Base-by-base conservation (phyloP, 1,284 basidiomycete species). In the Albatrellus sp. region DNA sequence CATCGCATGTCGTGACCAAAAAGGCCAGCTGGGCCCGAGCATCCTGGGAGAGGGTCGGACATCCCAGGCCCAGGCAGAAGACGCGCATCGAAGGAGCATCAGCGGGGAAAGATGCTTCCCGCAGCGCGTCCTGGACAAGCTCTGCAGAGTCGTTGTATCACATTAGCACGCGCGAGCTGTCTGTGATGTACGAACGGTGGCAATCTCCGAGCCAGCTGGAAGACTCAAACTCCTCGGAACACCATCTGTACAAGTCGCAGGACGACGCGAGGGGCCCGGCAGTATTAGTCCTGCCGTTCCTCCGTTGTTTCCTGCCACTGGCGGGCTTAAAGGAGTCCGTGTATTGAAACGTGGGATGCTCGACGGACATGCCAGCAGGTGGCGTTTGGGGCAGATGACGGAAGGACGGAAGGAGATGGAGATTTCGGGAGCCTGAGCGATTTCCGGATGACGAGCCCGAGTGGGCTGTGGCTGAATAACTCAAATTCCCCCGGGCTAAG, bases 61-160 rank as follows among this genome's bases (percentile, higher is more conserved):
- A 81, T 46, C 82, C 82, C 32, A 86, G 64, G 16, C 82, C 82
- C 13, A 86, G 69, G 59, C 83, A 86, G 40, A 85, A 59, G 35
- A 68, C 56, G 24, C 49, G 54, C 24, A 24, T 24, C 24, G 24
- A 24, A 50, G 49, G 46, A 48, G 57, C 50, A 44, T 52, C 28
- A 7, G 24, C 7, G 7, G 24, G 24, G 46, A 50, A 39, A 46
- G 47, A 40, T 45, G 48, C 43, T n/a, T 47, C 49, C n/a, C 47
- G 40, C 24, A 71, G 51, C 19, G 60, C 57, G 42, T 60, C 58
- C 37, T 57, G 59, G 37, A 71, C 46, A 13, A 58, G 50, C 46
- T 60, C 69, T 70, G 53, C 50, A 48, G 32, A 45, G 37, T 31
- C 28, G 17, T 4, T 30, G 17, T 14, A 35, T 35, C 34, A 17